phyloP scores from a whole-genome alignment of 2,329 filamentous ascomycete genomes.

The Gremmenia infestans region DNA sequence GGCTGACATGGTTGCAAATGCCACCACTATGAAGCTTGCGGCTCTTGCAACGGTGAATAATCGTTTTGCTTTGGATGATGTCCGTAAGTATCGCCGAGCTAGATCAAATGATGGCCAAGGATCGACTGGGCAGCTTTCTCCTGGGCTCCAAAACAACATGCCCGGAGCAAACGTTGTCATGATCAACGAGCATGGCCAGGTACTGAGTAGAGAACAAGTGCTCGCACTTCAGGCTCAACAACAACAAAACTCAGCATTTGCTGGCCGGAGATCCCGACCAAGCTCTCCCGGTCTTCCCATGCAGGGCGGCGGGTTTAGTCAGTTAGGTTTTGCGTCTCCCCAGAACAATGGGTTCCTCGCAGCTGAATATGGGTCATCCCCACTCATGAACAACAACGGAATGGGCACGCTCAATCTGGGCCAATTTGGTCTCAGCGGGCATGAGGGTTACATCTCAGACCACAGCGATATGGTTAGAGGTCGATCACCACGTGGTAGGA shows the following conservation, averaged over 20 bases:
- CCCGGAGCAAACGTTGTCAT: conserved; percentile 78
- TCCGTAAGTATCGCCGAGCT: conserved; percentile 89
- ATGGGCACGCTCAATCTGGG: conserved; percentile 67
- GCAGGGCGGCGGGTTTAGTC: conserved; percentile 59
- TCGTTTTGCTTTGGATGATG: conserved; percentile 92
- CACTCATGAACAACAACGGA: conserved; percentile 66
- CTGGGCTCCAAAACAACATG: conserved; percentile 59
- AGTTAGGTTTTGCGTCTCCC: conserved; percentile 73
- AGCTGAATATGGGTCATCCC: conserved; percentile 73
- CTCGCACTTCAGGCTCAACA: conserved; percentile 72
- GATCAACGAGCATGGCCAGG: conserved; percentile 89
- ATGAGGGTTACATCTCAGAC: conserved; percentile 88
- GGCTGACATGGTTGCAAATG: conserved; percentile 97
- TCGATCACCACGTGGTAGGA: conserved; percentile 83
- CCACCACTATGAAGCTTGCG: conserved; percentile 97
- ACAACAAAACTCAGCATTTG: conserved; percentile 46
- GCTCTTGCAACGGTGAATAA: conserved; percentile 98
- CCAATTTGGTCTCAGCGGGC: conserved; percentile 63
- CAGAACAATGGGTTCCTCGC: conserved; percentile 93
- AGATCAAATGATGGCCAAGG: conserved; percentile 79
- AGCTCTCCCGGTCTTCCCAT: conserved; percentile 84
- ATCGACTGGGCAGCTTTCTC: conserved; percentile 54
- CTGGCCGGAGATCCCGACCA: conserved; percentile 74
- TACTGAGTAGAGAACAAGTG: conserved; percentile 80
- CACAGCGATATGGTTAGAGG: conserved; percentile 88